Evolutionary conservation across 2,329 filamentous ascomycete genomes (phyloP), one percentile per base, ranked within the genome.

Genomic region (Leptographium galeiforme): DNA sequence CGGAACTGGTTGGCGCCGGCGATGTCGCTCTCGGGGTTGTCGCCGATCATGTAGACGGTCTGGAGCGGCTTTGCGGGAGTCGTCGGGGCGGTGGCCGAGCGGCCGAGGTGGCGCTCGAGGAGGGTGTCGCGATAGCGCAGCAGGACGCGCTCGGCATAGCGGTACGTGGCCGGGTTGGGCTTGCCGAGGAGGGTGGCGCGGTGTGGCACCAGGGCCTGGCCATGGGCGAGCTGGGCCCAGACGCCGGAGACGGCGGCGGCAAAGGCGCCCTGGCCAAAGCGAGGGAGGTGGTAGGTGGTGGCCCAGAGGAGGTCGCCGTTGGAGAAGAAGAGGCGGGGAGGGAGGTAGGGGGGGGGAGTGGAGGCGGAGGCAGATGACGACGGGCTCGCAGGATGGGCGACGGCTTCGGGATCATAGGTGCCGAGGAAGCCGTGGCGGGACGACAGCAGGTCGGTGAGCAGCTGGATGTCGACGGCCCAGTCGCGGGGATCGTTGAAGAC

Each of bases 401-500:
- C 79, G 82, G 48, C 19, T n/a, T 45, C 52, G 12, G 74, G 59
- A 0, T 87, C 91, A 44, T 87, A 74, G 0, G 91, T 96, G 32
- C 91, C 93, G 5, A 95, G 65, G 54, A 87, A 79, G 18, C 93
- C 93, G n/a, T 76, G 62, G 18, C 79, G 74, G 0, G 90, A 95
- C 43, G 95, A 75, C 8, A 97, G 72, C 12, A 95, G 71, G 67
- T 98, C 93, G 52, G 85, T 64, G 54, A 97, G 85, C 61, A 97
- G 72, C 64, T 95, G 87, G 2, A 82, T 81, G 66, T 97, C 91
- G 11, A 96, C 76, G 1, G 87, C 89, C 93, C 93, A 98, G 71
- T 98, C 93, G 53, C 93, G 81, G 4, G 93, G 90, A 67, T 97
- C 93, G 66, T 95, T 95, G 76, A 91, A 96, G 8, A 96, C 85